phyloP scores from a whole-genome alignment of 305 asterid species.

The Solanum hybrid region DNA sequence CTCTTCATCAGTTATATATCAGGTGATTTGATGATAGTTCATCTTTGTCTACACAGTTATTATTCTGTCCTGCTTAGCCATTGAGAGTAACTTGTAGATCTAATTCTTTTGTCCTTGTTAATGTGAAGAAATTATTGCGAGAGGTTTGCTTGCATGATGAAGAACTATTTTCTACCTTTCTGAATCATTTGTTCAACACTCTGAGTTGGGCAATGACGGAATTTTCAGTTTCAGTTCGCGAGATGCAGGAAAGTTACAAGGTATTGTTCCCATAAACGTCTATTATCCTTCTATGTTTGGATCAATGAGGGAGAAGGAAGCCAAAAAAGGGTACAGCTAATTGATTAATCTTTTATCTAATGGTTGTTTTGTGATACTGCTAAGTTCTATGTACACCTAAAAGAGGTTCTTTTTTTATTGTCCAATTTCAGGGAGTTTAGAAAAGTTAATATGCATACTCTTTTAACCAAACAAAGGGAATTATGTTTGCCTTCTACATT shows the following conservation, averaged over 20 bases:
- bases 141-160: slow-evolving; percentile 70
- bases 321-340: background rate
- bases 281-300: background rate
- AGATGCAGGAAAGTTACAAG: slow-evolving; percentile 95
- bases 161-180: slow-evolving; percentile 74
- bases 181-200: slow-evolving; percentile 79
- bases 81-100: background rate
- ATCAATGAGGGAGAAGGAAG: background rate
- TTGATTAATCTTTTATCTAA: background rate
- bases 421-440: background rate
- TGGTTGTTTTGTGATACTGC: background rate
- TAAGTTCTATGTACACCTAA: background rate
- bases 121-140: slow-evolving; percentile 63
- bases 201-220: slow-evolving; percentile 98
- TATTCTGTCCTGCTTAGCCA: background rate
- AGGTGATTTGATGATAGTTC: slow-evolving; percentile 29
- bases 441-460: background rate
- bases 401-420: background rate
- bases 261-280: slow-evolving; percentile 18
- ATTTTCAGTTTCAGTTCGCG: slow-evolving; percentile 83
- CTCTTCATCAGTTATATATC: slow-evolving; percentile 67
- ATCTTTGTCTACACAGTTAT: background rate
- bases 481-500: background rate
- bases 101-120: background rate
- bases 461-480: background rate